Conservation (phyloP, 768 basidiomycete genomes). For the Mycena belliarum region DNA sequence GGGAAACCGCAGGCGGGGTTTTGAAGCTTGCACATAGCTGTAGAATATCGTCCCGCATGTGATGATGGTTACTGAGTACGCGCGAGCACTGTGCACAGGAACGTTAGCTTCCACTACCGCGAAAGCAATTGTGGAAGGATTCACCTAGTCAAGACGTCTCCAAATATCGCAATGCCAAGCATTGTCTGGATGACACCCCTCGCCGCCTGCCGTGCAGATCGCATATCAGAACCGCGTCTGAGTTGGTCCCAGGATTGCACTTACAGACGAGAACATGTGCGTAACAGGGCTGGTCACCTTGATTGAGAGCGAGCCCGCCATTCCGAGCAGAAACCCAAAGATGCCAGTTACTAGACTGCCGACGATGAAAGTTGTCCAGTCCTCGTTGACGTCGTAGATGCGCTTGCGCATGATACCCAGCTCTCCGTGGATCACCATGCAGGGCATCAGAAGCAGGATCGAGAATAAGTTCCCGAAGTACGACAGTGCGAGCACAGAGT, state of each 20-base stretch:
- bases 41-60: constrained; percentile 68
- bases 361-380: constrained; percentile 15
- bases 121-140: neutral
- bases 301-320: constrained; percentile 77
- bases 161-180: constrained; percentile 66
- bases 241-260: no score
- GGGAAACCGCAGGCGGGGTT: neutral
- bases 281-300: constrained; percentile 84
- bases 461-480: constrained; percentile 14
- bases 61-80: constrained; percentile 59
- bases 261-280: constrained; percentile 70
- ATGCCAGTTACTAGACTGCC: constrained; percentile 50
- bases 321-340: constrained; percentile 78
- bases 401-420: neutral
- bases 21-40: constrained; percentile 45
- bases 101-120: no score
- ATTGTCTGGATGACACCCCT: constrained; percentile 76
- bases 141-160: constrained; percentile 64
- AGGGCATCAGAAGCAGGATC: neutral
- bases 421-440: constrained; percentile 12
- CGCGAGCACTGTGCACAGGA: constrained; percentile 48
- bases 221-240: no score
- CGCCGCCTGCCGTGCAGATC: constrained; percentile 64
- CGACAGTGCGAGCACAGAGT: constrained; percentile 10
- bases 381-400: neutral